Conservation (phyloP, 2,329 filamentous ascomycete species). For the Fusarium nygamai region DNA sequence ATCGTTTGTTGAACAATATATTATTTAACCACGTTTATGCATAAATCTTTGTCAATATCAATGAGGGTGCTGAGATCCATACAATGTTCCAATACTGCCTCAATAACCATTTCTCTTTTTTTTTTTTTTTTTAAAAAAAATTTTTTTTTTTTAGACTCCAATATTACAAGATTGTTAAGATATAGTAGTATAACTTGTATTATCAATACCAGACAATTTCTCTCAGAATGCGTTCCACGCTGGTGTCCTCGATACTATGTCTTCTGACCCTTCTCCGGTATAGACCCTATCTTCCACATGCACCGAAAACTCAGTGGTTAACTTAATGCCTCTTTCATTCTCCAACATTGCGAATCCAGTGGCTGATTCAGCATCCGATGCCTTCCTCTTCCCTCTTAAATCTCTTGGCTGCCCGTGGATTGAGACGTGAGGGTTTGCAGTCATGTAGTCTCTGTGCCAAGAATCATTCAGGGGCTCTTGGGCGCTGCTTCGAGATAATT, state of each 20-base stretch:
- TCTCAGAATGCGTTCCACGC: slow-evolving; percentile 34
- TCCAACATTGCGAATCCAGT: slow-evolving; percentile 24
- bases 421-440: slow-evolving; percentile 16
- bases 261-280: slow-evolving; percentile 14
- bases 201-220: not conserved
- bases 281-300: slow-evolving; percentile 30
- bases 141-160: not conserved
- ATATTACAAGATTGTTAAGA: not conserved
- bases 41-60: not conserved
- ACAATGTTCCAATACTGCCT: not conserved
- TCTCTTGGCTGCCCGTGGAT: slow-evolving; percentile 4
- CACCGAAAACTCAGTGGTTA: slow-evolving; percentile 37
- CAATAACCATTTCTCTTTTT: not conserved
- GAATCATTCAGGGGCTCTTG: slow-evolving; percentile 12
- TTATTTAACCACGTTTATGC: not conserved
- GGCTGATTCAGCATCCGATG: slow-evolving; percentile 24
- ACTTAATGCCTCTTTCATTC: slow-evolving; percentile 26
- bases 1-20: not conserved
- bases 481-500: slow-evolving; percentile 29
- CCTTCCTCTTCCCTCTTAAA: not conserved
- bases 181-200: not conserved
- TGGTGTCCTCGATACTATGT: slow-evolving; percentile 25
- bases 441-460: slow-evolving; percentile 24
- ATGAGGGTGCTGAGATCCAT: not conserved
- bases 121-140: too few species aligned